Conservation (phyloP, 1,284 basidiomycete genomes). For the Phylloboletellus chloephorus region DNA sequence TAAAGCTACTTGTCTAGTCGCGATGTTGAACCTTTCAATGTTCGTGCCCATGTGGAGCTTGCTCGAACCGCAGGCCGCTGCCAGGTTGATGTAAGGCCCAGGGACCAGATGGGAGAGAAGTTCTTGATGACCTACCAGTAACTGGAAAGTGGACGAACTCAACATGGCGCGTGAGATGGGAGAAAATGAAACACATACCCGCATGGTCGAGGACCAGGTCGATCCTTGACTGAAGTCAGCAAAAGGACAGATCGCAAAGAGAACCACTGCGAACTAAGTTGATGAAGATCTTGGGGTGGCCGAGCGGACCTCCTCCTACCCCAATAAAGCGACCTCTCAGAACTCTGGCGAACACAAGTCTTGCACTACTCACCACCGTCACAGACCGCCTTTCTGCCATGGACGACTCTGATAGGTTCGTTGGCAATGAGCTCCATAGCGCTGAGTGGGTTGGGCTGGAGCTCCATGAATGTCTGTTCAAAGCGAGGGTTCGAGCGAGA, state of each 20-base stretch:
- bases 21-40: conserved; percentile 24
- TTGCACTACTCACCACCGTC: conserved; percentile 77
- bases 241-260: conserved; percentile 10
- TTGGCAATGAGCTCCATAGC: conserved; percentile 87
- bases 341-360: conserved; percentile 1
- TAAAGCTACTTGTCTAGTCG: conserved; percentile 1
- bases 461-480: conserved; percentile 82
- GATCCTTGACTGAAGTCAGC: conserved; percentile 47
- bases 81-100: conserved; percentile 12
- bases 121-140: conserved; percentile 65
- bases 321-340: conserved; percentile 14
- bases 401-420: conserved; percentile 79
- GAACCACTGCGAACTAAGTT: conserved; percentile 64
- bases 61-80: conserved; percentile 81
- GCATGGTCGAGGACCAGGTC: conserved; percentile 70
- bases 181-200: conserved; percentile 51
- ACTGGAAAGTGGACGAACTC: conserved; percentile 36
- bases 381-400: conserved; percentile 81
- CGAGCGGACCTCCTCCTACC: conserved; percentile 88
- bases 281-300: conserved; percentile 95
- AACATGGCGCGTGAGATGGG: background rate
- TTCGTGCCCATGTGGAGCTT: conserved; percentile 48
- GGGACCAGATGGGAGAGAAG: conserved; percentile 11
- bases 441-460: conserved; percentile 87
- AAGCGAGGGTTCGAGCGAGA: conserved; percentile 68